Conservation (phyloP, 2,329 filamentous ascomycete species). For the Fusarium sp. region DNA sequence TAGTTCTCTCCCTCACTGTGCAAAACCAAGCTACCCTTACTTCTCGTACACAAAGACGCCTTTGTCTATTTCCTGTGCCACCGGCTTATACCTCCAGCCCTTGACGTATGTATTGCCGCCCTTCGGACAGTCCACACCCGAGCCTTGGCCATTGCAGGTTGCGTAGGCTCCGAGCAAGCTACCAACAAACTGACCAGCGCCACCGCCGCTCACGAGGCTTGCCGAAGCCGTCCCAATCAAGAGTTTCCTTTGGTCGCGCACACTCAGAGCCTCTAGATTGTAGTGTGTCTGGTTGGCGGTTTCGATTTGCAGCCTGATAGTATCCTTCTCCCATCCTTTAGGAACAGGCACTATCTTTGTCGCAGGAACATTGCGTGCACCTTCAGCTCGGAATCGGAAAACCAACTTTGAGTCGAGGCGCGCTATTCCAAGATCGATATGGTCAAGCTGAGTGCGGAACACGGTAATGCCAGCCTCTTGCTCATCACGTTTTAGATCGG, state of each 20-base stretch:
- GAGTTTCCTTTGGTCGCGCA: neutral
- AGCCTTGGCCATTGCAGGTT: constrained; percentile 31
- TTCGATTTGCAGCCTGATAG: constrained; percentile 13
- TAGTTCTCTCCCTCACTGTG: too few relatives aligned
- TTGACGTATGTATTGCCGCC: constrained; percentile 22
- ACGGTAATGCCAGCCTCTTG: constrained; percentile 32
- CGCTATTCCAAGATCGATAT: constrained; percentile 25
- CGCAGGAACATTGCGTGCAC: neutral
- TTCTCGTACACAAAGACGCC: constrained; percentile 9
- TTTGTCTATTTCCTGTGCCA: constrained; percentile 26
- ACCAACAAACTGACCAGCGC: constrained; percentile 20
- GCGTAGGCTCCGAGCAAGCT: constrained; percentile 33
- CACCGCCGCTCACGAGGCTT: constrained; percentile 25
- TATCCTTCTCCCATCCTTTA: constrained; percentile 13
- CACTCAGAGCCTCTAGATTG: constrained; percentile 8
- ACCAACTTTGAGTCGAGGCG: constrained; percentile 3
- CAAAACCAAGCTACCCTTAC: too few relatives aligned
- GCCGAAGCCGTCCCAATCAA: constrained; percentile 19
- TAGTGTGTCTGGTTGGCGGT: constrained; percentile 28
- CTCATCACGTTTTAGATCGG: neutral
- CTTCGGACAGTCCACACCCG: constrained; percentile 15
- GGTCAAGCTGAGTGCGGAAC: constrained; percentile 36
- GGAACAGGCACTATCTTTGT: constrained; percentile 22
- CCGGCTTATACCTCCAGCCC: constrained; percentile 23
- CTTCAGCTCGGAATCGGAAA: constrained; percentile 26